These are phyloP conservation scores for Colletotrichum viniferum DNA, from an alignment of 2,329 filamentous ascomycete genomes.

Conservation along the genomic window DNA sequence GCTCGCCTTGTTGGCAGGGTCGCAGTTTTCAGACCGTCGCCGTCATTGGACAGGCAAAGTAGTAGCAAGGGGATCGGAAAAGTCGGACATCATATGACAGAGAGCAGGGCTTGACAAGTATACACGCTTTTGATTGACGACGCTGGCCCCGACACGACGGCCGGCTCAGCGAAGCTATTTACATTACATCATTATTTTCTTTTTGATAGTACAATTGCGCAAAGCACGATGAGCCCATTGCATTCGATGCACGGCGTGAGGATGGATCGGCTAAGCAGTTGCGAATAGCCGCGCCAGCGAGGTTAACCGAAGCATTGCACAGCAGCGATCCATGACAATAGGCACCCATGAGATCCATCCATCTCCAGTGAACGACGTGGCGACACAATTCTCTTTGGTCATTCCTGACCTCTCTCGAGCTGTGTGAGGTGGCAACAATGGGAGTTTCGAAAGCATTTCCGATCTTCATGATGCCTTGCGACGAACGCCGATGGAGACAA, in stretches of 20 bases:
- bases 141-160: background rate
- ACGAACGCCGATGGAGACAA: background rate
- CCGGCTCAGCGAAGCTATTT: background rate
- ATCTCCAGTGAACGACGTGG: background rate
- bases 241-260: background rate
- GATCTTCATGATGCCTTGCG: no score
- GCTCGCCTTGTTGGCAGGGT: rapidly evolving
- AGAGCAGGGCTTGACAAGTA: rapidly evolving
- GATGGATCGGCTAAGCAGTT: background rate
- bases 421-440: no score
- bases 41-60: background rate
- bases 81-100: rapidly evolving
- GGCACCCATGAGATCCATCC: background rate
- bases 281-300: background rate
- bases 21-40: rapidly evolving
- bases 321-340: background rate
- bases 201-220: background rate
- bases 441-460: rapidly evolving
- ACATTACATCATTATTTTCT: background rate
- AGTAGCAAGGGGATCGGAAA: no score
- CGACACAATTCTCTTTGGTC: background rate
- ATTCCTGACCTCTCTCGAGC: background rate
- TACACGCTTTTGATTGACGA: background rate
- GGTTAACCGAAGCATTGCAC: background rate
- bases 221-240: background rate